Conservation (phyloP, 768 basidiomycete species). For the Lactarius quietus region DNA sequence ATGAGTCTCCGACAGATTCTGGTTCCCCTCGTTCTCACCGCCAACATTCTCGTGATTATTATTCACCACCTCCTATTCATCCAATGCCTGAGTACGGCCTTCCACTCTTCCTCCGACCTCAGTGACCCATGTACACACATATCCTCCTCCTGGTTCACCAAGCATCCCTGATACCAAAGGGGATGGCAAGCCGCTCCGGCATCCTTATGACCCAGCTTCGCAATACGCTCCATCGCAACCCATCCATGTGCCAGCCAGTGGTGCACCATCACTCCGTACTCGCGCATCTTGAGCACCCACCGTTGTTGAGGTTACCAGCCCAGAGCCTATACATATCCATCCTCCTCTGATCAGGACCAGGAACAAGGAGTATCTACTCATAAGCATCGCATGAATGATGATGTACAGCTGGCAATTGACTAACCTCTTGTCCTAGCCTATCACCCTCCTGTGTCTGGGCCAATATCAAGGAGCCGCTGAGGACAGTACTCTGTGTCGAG, state of each 20-base stretch:
- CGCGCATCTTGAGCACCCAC: slow-evolving; percentile 14
- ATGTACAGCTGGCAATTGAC: neutral
- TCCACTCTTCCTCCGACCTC: too few species aligned
- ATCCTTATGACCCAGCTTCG: slow-evolving; percentile 9
- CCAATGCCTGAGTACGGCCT: too few species aligned
- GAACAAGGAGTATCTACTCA: slow-evolving; percentile 6
- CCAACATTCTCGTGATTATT: too few species aligned
- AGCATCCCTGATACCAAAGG: neutral
- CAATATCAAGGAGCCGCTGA: too few species aligned
- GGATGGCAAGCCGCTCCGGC: slow-evolving; percentile 7
- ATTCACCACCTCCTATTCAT: too few species aligned
- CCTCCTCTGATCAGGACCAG: slow-evolving; percentile 1
- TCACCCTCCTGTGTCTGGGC: slow-evolving; percentile 16
- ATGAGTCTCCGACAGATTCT: neutral
- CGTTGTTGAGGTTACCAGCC: slow-evolving; percentile 17
- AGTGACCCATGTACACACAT: too few species aligned
- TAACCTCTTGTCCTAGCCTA: neutral
- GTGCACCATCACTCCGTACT: slow-evolving; percentile 6
- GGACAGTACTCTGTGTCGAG: too few species aligned
- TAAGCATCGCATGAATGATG: slow-evolving; percentile 6
- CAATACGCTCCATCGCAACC: slow-evolving; percentile 11
- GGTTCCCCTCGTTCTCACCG: neutral
- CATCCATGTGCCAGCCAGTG: slow-evolving; percentile 1
- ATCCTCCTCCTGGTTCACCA: too few species aligned
- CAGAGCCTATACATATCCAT: slow-evolving; percentile 12